Base-by-base conservation (phyloP, 2,329 filamentous ascomycete genomes). In the Coniella vitis region DNA sequence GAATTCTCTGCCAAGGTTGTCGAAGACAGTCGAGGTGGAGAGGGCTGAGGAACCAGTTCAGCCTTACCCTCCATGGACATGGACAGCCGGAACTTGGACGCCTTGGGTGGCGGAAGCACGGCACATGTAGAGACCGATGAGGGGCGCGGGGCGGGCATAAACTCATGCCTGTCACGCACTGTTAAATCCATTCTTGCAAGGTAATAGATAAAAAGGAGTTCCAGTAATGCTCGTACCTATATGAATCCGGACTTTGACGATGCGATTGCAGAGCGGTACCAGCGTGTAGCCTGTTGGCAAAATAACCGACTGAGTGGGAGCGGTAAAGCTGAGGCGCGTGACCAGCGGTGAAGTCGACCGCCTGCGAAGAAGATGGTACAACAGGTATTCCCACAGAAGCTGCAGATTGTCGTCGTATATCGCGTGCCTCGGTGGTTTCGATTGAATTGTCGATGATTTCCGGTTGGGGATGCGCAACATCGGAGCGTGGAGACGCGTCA, bases 21-120 rank as follows among this genome's bases (percentile, higher is more conserved):
- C 3, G 49, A 45, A 65, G 73, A 51, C 69, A 75, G 56, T 69
- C 70, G 58, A 69, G 67, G 58, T 75, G 72, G 51, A 74, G 79
- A 62, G 46, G 60, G 60, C 45, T 81, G 84, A 2, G 85, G 87
- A 19, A 90, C 80, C 45, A 96, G 75, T 59, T 91, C 86, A n/a
- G 91, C 91, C 61, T 90, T 91, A 56, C 91, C 91, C 61, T 96
- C 89, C 29, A 90, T 76, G 16, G 88, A 93, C 60, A 93, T 81
- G 2, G 87, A 89, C 22, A 96, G 74, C 42, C 89, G 83, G 49
- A 95, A 76, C 22, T 79, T 76, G 42, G 78, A 78, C n/a, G 68
- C 66, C 44, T 65, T 68, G 42, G 63, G 65, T 42, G 64, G 60
- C 46, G 69, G 61, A 13, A 69, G 61, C 41, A 65, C 47, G 12